Conservation (phyloP, 1,139 yeast genomes). For the Casaregolazyma lundiana region DNA sequence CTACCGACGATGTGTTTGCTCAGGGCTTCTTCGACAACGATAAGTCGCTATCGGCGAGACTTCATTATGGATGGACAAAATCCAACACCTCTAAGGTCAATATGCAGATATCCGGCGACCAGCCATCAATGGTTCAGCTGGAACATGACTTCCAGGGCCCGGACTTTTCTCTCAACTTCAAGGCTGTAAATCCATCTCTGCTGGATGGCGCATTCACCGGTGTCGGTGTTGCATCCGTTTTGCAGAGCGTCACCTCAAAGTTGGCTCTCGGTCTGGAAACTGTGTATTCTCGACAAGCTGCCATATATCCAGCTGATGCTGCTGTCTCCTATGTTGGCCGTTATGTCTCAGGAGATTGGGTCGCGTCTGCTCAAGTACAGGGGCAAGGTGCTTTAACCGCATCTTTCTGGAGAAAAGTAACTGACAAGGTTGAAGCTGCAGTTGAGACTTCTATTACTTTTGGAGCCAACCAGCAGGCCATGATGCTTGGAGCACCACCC, state of each 20-base stretch:
- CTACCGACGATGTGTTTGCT: slow-evolving; percentile 76
- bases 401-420: slow-evolving; percentile 90
- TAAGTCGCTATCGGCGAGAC: slow-evolving; percentile 77
- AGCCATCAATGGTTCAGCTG: slow-evolving; percentile 90
- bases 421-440: slow-evolving; percentile 95
- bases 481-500: slow-evolving; percentile 67
- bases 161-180: slow-evolving; percentile 84
- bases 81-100: slow-evolving; percentile 77
- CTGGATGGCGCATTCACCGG: slow-evolving; percentile 77
- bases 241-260: slow-evolving; percentile 82
- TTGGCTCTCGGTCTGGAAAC: slow-evolving; percentile 91
- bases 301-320: slow-evolving; percentile 81
- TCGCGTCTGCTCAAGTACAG: slow-evolving; percentile 89
- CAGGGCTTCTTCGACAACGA: slow-evolving; percentile 94
- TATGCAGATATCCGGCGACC: slow-evolving; percentile 81
- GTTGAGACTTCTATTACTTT: slow-evolving; percentile 85
- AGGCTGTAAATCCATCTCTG: slow-evolving; percentile 84
- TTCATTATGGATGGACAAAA: slow-evolving; percentile 89
- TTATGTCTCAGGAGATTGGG: slow-evolving; percentile 84
- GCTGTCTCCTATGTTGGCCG: slow-evolving; percentile 90
- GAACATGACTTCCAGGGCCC: slow-evolving; percentile 94
- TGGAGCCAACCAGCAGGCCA: slow-evolving; percentile 59
- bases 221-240: slow-evolving; percentile 83
- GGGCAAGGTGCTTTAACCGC: slow-evolving; percentile 89
- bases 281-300: slow-evolving; percentile 76